Evolutionary conservation across 495 filamentous ascomycete genomes (phyloP), one percentile per base, ranked within the genome.

Genomic region (Schizothecium vesticola): DNA sequence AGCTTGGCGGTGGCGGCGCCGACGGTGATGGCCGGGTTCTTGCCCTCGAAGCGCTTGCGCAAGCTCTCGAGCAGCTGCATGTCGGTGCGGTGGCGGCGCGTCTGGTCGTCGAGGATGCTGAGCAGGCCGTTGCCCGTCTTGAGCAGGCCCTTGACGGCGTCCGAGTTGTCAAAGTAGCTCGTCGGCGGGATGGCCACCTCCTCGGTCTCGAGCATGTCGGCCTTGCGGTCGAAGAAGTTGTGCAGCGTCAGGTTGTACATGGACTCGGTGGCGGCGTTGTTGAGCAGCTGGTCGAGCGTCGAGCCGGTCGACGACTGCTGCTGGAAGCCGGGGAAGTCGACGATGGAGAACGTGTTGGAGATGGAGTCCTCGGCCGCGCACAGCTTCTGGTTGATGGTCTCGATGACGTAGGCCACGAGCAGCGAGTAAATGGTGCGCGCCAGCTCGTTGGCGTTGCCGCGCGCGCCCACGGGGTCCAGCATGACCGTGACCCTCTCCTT

Each of bases 111-210:
- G 12, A 99, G 81, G 67, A 99, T 99, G 79, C 91, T 92, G 56
- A 99, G 84, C 29, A 99, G 77, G 5, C 95, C 95, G 76, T 98
- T 98, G 36, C 92, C 91, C 55, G 91, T 85, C 79, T 99, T 99
- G 68, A 98, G 80, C 33, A 99, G 80, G 0, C 92, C 94, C 67
- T 90, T 91, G 26, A 97, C 93, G 28, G 93, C 92, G 75, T 98
- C 95, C 0, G 90, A 91, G 79, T 98, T 99, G 79, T 99, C 95
- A 66, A 97, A 99, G 75, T 97, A 99, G 80, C 91, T 95, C 0
- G 94, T 97, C 1, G 93, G 89, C 4, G 94, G 86, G 8, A 99
- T 92, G 16, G 81, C 85, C 9, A 98, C 90, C 74, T 97, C 95
- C 79, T 99, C 95, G 22, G 89, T 91, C 72, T 99, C 94, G 61